Conservation (phyloP, 2,329 filamentous ascomycete genomes). For the Beauveria scarabaeidicola region DNA sequence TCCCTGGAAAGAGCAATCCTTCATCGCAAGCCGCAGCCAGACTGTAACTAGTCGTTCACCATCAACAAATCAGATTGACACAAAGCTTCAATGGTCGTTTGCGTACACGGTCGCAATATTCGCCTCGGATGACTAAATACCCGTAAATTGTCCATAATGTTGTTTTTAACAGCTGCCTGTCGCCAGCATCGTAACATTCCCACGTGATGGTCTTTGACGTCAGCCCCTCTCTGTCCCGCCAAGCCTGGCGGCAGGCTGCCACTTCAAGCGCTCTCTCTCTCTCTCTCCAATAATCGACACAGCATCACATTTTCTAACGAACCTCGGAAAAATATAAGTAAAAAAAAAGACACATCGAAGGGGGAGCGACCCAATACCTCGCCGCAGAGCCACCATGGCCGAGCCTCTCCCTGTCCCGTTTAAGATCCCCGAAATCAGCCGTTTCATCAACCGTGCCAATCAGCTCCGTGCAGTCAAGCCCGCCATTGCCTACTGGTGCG, state of each 20-base stretch:
- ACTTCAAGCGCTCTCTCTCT: background rate
- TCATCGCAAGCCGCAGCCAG: no score
- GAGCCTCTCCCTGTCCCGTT: constrained; percentile 40
- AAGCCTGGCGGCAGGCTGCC: background rate
- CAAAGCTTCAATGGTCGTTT: no score
- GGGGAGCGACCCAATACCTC: background rate
- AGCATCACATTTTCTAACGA: background rate
- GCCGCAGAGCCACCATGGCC: constrained; percentile 48
- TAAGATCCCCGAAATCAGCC: constrained; percentile 71
- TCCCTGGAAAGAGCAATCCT: no score
- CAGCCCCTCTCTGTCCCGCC: constrained; percentile 9
- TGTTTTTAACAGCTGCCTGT: background rate
- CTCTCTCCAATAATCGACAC: background rate
- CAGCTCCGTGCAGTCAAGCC: constrained; percentile 82
- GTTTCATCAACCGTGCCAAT: constrained; percentile 72
- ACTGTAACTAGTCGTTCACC: no score
- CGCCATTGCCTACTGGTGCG: constrained; percentile 89
- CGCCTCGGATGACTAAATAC: no score
- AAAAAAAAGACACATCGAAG: background rate
- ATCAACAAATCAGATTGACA: no score
- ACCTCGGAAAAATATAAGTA: background rate
- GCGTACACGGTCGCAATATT: no score
- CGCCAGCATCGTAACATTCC: background rate
- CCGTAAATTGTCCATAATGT: background rate
- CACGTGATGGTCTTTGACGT: constrained; percentile 10